Conservation (phyloP, 257 asterid genomes). For the Jasminum sambac region DNA sequence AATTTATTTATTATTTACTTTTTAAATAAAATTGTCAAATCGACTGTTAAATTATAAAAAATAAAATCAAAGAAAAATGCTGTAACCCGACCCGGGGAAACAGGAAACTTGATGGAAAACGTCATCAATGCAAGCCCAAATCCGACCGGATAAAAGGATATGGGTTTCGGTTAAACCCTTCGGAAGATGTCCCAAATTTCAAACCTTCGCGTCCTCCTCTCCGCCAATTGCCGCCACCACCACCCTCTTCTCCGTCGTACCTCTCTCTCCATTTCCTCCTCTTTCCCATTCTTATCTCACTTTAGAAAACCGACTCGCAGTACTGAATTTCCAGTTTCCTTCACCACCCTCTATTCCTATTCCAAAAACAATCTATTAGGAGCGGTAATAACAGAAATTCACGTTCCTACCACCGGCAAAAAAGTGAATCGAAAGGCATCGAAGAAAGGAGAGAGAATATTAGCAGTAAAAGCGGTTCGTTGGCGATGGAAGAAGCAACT, state of each 20-base stretch:
- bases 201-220: slow-evolving; percentile 68
- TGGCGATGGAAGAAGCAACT: slow-evolving; percentile 47
- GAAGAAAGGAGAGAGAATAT: slow-evolving; percentile 30
- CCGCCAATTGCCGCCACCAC: slow-evolving; percentile 50
- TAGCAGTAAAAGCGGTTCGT: slow-evolving; percentile 35
- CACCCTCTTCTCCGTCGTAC: slow-evolving; percentile 43
- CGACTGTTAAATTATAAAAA: too few relatives aligned
- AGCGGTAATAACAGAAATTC: slow-evolving; percentile 25
- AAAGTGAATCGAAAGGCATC: slow-evolving; percentile 33
- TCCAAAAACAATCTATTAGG: slow-evolving; percentile 34
- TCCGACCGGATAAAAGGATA: background rate
- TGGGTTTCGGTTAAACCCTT: background rate
- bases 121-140: background rate
- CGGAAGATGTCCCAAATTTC: slow-evolving; percentile 53
- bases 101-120: background rate
- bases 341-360: slow-evolving; percentile 41
- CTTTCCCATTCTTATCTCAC: slow-evolving; percentile 25
- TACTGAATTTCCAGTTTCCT: slow-evolving; percentile 27
- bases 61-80: too few relatives aligned
- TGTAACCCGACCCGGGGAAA: background rate
- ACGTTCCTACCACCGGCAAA: slow-evolving; percentile 43
- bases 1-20: too few relatives aligned
- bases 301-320: slow-evolving; percentile 11
- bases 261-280: slow-evolving; percentile 32
- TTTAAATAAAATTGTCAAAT: too few relatives aligned